Evolutionary conservation across 192 early-diverging fungal genomes (phyloP), one percentile per base, ranked within the genome.

Genomic region (Spinellus fusiger): DNA sequence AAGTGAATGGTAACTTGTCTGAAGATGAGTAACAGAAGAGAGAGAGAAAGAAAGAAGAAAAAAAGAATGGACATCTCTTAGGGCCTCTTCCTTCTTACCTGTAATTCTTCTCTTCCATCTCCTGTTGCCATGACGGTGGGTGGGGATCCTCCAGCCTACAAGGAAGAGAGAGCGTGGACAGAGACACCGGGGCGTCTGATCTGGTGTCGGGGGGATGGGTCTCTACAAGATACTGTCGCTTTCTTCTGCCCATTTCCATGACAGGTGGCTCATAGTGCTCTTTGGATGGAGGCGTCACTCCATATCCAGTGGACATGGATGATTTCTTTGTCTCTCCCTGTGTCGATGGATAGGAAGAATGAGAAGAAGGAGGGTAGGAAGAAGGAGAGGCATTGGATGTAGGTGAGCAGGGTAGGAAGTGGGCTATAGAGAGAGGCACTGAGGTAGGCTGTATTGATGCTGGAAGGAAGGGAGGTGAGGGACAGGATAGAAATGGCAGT

Each of bases 211-310:
- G n/a, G n/a, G n/a, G n/a, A n/a, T n/a, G n/a, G n/a, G n/a, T n/a
- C n/a, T n/a, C n/a, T n/a, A n/a, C n/a, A n/a, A n/a, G n/a, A n/a
- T n/a, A n/a, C n/a, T n/a, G 26, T 40, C 34, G 32, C 32, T 56
- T 56, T 33, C 26, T 47, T 29, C 28, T 47, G 10, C n/a, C 25
- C 22, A 38, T 44, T 13, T 38, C 28, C 26, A 26, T 53, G 23
- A 32, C 56, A 33, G 55, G 53, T 23, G 60, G 65, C 16, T 67
- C 65, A 40, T 67, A 67, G 23, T 58, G 25, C 20, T 58, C 68
- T 40, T 62, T 59, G 32, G 47, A 59, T 69, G 64, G 13, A 64
- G 61, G 15, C 58, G 29, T 25, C 64, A 69, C 26, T 69, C 62
- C 15, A 62, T 48, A 64, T 64, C 64, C 9, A 64, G 59, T 4